Evolutionary conservation across 2,329 filamentous ascomycete species (phyloP).

Genomic region (Thelonectria rubi): DNA sequence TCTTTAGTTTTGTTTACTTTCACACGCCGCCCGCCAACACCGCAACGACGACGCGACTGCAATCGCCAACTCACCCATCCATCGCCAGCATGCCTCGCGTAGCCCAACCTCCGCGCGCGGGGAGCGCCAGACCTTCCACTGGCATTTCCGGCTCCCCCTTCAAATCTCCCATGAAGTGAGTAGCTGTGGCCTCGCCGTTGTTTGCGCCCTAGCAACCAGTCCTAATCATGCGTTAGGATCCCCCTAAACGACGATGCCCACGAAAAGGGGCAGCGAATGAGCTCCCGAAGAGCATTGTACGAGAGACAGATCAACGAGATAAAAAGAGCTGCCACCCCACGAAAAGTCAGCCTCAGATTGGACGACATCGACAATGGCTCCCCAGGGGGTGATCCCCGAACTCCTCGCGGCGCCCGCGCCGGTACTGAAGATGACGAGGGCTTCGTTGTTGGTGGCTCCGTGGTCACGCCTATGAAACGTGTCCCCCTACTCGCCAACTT

Average conservation of each 20-base stretch:
- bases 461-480: constrained; percentile 94
- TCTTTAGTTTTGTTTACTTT: constrained; percentile 46
- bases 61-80: constrained; percentile 28
- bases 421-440: constrained; percentile 62
- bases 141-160: constrained; percentile 61
- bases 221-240: constrained; percentile 66
- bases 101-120: constrained; percentile 62
- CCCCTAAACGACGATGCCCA: constrained; percentile 94
- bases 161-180: constrained; percentile 67
- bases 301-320: constrained; percentile 93
- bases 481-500: constrained; percentile 97
- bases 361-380: constrained; percentile 67
- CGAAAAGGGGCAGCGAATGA: constrained; percentile 88
- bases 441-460: constrained; percentile 74
- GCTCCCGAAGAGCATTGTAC: constrained; percentile 87
- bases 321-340: constrained; percentile 74
- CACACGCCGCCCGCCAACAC: constrained; percentile 35
- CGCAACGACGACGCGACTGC: constrained; percentile 40
- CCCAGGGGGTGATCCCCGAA: constrained; percentile 64
- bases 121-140: constrained; percentile 57
- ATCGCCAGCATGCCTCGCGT: constrained; percentile 64
- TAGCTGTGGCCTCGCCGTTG: constrained; percentile 40
- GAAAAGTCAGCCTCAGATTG: constrained; percentile 69
- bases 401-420: constrained; percentile 54
- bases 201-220: constrained; percentile 19